Evolutionary conservation across 441 rosid genomes (phyloP).

Genomic region (Syzygium syzygioides): DNA sequence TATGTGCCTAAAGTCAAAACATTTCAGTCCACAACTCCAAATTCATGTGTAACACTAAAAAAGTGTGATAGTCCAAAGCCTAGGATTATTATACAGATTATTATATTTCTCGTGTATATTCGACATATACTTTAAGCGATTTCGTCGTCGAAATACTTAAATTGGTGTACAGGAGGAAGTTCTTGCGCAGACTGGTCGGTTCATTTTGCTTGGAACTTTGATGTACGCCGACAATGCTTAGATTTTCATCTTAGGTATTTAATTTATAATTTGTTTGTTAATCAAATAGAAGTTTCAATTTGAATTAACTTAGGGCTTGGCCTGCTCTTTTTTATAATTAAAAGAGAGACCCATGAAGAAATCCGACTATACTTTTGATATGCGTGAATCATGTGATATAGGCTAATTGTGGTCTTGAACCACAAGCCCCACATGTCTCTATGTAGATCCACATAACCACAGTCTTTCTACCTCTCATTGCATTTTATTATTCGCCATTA

Average conservation of each 20-base stretch:
- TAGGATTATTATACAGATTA: not conserved
- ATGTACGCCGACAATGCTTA: not conserved
- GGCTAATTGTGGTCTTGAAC: not conserved
- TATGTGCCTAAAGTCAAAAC: not conserved
- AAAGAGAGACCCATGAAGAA: not conserved
- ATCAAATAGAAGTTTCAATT: not conserved
- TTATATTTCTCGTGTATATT: no score
- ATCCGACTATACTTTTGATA: not conserved
- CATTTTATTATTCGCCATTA: not conserved
- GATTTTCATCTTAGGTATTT: not conserved
- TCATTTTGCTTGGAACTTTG: not conserved
- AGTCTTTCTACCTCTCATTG: not conserved
- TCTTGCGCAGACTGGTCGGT: not conserved
- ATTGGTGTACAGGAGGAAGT: not conserved
- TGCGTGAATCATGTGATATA: not conserved
- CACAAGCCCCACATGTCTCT: not conserved
- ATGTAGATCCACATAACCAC: not conserved
- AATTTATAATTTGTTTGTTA: not conserved
- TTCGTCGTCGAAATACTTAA: not conserved
- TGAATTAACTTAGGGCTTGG: not conserved
- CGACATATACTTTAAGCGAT: not conserved
- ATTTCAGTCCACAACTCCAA: not conserved
- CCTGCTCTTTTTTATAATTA: not conserved
- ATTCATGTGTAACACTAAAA: not conserved
- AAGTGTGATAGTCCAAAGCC: not conserved